Percentiles rank a stretch among this genome's conserved stretches.
These are phyloP conservation scores for Lipomyces mesembrius DNA, from an alignment of 805 yeast species.

Conservation along the genomic window DNA sequence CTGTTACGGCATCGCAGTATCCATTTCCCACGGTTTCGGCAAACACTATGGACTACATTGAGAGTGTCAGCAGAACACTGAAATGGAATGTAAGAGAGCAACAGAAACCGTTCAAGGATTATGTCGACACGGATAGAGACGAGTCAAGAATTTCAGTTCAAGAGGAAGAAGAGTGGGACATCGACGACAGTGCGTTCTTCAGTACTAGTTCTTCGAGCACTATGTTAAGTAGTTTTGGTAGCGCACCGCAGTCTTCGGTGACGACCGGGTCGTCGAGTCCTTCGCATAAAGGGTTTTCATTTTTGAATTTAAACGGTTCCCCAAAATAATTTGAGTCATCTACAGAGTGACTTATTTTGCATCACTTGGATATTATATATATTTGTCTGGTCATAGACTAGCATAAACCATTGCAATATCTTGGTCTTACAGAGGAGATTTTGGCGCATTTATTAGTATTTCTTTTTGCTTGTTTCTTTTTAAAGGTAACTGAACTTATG, in stretches of 20 bases:
- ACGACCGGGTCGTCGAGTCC: slow-evolving; percentile 36
- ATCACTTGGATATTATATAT: not conserved
- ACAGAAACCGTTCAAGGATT: slow-evolving; percentile 77
- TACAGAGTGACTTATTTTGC: not conserved
- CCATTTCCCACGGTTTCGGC: slow-evolving; percentile 91
- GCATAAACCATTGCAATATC: not conserved
- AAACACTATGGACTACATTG: slow-evolving; percentile 71
- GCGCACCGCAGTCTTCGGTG: slow-evolving; percentile 32
- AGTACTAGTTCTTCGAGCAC: slow-evolving; percentile 23
- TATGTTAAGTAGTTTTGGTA: slow-evolving; percentile 23
- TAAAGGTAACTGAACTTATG: not conserved
- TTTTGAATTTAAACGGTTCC: slow-evolving; percentile 17
- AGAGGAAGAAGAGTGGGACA: slow-evolving; percentile 35
- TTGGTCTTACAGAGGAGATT: not conserved
- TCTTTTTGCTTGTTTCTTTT: not conserved
- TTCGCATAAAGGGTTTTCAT: slow-evolving; percentile 30
- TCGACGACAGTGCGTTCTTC: slow-evolving; percentile 36
- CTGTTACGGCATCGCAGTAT: slow-evolving; percentile 81
- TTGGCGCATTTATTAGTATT: not conserved
- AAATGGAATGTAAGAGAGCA: slow-evolving; percentile 93
- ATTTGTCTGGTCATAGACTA: not conserved
- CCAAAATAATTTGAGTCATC: slow-evolving; percentile 4
- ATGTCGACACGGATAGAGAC: slow-evolving; percentile 44
- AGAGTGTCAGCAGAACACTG: slow-evolving; percentile 79
- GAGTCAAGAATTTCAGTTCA: slow-evolving; percentile 30